Conservation (phyloP, 257 asterid genomes). For the Oldenlandia corymbosa region DNA sequence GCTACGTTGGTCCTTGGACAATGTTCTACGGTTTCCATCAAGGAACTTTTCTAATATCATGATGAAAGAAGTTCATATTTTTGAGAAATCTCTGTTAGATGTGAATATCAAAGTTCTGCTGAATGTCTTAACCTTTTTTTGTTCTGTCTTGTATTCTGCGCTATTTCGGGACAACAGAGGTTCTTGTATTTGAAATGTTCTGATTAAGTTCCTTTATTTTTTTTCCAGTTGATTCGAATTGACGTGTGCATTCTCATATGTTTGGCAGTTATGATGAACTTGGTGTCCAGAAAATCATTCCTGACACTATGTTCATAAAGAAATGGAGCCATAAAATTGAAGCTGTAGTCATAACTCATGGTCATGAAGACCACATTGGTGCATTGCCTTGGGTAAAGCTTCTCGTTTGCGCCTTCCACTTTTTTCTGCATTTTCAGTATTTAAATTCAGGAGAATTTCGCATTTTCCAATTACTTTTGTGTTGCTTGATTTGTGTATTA, state of each 20-base stretch:
- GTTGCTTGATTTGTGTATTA: neutral
- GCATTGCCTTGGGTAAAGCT: slow-evolving; percentile 99
- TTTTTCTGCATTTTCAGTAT: slow-evolving; percentile 4
- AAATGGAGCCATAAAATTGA: slow-evolving; percentile 99
- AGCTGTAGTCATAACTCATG: slow-evolving; percentile 97
- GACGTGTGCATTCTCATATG: slow-evolving; percentile 6
- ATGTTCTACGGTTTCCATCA: neutral
- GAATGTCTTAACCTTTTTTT: neutral
- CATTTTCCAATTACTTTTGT: slow-evolving; percentile 2
- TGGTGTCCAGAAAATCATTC: slow-evolving; percentile 97
- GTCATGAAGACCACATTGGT: slow-evolving; percentile 99
- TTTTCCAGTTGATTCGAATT: slow-evolving; percentile 9
- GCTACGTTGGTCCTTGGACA: slow-evolving; percentile 3
- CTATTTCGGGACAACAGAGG: neutral
- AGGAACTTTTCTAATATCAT: neutral
- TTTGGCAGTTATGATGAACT: slow-evolving; percentile 73
- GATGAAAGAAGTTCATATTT: neutral
- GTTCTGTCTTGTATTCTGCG: neutral
- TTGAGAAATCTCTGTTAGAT: neutral
- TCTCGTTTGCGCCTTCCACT: slow-evolving; percentile 39
- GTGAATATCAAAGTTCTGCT: no score
- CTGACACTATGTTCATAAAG: slow-evolving; percentile 87
- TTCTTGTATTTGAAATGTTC: neutral
- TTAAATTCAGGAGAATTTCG: neutral
- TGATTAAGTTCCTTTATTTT: slow-evolving; percentile 8